Base-by-base conservation (phyloP, 805 yeast species). In the Kodamaea kakaduensis region DNA sequence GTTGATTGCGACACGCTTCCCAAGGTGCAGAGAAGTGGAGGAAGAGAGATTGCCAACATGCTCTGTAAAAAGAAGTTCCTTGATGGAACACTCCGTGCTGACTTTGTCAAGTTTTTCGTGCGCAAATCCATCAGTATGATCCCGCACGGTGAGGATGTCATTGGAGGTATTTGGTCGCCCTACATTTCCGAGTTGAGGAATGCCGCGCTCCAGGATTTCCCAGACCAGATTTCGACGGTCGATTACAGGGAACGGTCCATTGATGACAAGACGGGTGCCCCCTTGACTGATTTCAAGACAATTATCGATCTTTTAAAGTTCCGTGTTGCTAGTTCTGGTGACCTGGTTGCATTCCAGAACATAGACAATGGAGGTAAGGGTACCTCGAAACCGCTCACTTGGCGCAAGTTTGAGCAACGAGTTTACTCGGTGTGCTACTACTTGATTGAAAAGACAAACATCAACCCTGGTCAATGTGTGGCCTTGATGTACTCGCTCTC, bases 1-100 rank as follows among this genome's bases (percentile, higher is more conserved):
- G 82, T 90, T 1, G 82, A 86, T 17, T 81, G 84, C 16, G 85
- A 85, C 39, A 70, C 88, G 0, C 64, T 93, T 17, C 96, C 98
- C 3, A 75, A 95, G 51, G 81, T 94, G 20, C 67, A 78, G 50
- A 67, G 93, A 46, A 78, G 85, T 56, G 96, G 96, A 15, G 81
- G 96, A 6, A 69, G 86, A 14, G 97, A 93, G 48, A 83, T 93
- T 43, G 97, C 97, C 0, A 93, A 89, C 47, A 85, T 79, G 83
- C 72, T 79, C 50, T 87, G 84, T 59, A 85, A 81, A 50, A 76
- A 80, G 45, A 73, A 77, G 45, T 88, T 88, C 52, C 67, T 79
- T 26, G 83, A 78, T 45, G 97, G 97, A 2, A 67, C 73, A n/a
- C 61, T 93, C 15, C 70, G 76, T n/a, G 80, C 95, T 0, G 80